Evolutionary conservation across 2,329 filamentous ascomycete genomes (phyloP), one percentile per base, ranked within the genome.

Genomic region (Sporothrix humicola): DNA sequence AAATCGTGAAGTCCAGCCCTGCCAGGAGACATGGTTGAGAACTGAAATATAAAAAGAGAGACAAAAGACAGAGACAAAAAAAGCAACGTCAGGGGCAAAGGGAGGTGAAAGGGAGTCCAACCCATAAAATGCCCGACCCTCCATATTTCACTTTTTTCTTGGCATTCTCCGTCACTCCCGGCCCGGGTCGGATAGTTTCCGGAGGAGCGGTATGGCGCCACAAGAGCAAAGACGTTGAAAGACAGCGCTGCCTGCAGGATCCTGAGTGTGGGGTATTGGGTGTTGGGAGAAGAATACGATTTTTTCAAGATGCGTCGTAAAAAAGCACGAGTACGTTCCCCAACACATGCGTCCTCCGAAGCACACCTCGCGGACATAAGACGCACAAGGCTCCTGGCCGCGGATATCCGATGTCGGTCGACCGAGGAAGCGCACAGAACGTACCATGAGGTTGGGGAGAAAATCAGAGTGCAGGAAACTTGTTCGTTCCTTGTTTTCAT

Each of bases 131-230:
- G 15, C n/a, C n/a, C 13, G 17, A n/a, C 15, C 44, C 9, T n/a
- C 17, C 61, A 48, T 48, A 9, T 48, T 10, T 66, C 20, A 3
- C 20, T 26, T 66, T 8, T 37, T 37, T 13, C 61, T 26, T 17
- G 42, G 42, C 42, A 48, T 58, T 37, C 46, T 54, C 65, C 65
- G 26, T 50, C 26, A 17, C 44, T 3, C 12, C 63, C 13, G 46
- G 23, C 23, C 65, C 46, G 65, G 65, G 7, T 54, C 46, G 65
- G 65, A 50, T 31, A 69, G 65, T 42, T 42, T 52, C 65, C 65
- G 48, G 48, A 31, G 65, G 46, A 52, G 65, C 23, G 23, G 65
- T 20, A 52, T 52, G 46, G 46, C 65, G 17, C 20, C 65, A 69
- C 46, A 50, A 44, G 17, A 20, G 42, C 42, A 12, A 42, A 66